These are phyloP conservation scores for Solanum chacoense DNA, from an alignment of 305 asterid species.

Conservation along the genomic window DNA sequence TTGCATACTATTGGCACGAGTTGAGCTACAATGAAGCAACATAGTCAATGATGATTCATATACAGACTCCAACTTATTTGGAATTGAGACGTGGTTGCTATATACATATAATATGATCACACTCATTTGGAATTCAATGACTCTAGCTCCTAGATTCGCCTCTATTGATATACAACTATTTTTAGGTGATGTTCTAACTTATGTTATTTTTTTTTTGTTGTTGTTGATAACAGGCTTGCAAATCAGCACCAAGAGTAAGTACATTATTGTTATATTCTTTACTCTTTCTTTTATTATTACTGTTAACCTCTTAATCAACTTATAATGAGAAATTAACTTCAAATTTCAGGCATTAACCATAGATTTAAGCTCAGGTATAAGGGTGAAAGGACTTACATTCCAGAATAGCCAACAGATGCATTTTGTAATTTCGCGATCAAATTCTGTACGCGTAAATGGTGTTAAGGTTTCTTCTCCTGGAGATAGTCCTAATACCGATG, in stretches of 20 bases:
- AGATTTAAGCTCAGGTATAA: conserved; percentile 67
- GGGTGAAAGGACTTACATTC: conserved; percentile 70
- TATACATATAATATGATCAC: neutral
- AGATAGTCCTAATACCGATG: conserved; percentile 93
- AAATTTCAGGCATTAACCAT: conserved; percentile 67
- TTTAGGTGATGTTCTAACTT: neutral
- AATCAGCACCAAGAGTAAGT: conserved; percentile 80
- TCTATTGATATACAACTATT: neutral
- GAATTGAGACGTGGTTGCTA: neutral
- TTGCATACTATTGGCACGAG: neutral
- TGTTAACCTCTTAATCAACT: neutral
- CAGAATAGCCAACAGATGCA: conserved; percentile 91
- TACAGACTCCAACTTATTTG: neutral
- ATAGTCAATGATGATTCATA: neutral
- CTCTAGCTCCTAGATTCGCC: neutral
- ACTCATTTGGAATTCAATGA: neutral
- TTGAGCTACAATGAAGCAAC: neutral
- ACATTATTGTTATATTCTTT: neutral
- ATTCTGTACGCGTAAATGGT: conserved; percentile 44
- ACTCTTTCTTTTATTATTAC: neutral
- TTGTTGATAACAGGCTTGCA: conserved; percentile 55
- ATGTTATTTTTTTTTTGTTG: neutral
- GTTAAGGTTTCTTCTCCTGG: conserved; percentile 66
- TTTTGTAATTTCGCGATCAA: conserved; percentile 53
- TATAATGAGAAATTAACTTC: neutral